A percentile compares a stretch with the other conserved stretches of the same genome.
These are phyloP conservation scores for Tagetes erecta DNA, from an alignment of 129 eudicot species.

Conservation along the genomic window DNA sequence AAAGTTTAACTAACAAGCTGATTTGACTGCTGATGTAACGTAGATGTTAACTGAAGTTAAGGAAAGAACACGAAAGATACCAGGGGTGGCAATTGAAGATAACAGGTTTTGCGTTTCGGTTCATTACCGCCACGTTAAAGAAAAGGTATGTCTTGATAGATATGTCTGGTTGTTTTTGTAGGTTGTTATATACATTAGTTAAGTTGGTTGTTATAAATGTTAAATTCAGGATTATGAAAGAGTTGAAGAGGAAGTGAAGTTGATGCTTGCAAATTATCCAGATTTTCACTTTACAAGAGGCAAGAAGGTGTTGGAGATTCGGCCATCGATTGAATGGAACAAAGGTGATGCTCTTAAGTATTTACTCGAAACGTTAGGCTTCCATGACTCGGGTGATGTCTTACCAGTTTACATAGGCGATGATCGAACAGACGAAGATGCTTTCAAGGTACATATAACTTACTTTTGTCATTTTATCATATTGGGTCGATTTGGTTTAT, in stretches of 20 bases:
- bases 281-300: slow-evolving; percentile 44
- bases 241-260: slow-evolving; percentile 38
- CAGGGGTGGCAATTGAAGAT: slow-evolving; percentile 49
- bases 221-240: slow-evolving; percentile 41
- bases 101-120: slow-evolving; percentile 59
- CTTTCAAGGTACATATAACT: slow-evolving; percentile 46
- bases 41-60: slow-evolving; percentile 29
- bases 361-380: slow-evolving; percentile 44
- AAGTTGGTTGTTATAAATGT: background rate
- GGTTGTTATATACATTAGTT: background rate
- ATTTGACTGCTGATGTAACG: slow-evolving; percentile 9
- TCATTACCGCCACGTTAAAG: slow-evolving; percentile 53
- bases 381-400: slow-evolving; percentile 37
- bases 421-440: slow-evolving; percentile 60
- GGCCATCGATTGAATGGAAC: slow-evolving; percentile 56
- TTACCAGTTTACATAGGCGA: slow-evolving; percentile 58
- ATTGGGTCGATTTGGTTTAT: background rate
- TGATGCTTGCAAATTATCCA: slow-evolving; percentile 30
- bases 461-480: background rate
- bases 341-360: slow-evolving; percentile 58
- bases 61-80: slow-evolving; percentile 40
- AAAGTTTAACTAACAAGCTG: too few species aligned
- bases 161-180: background rate
- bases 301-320: slow-evolving; percentile 55
- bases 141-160: slow-evolving; percentile 42